Evolutionary conservation across 164 flowering plant species (phyloP), one percentile per base, ranked within the genome.

Genomic region (Echeveria elegans): DNA sequence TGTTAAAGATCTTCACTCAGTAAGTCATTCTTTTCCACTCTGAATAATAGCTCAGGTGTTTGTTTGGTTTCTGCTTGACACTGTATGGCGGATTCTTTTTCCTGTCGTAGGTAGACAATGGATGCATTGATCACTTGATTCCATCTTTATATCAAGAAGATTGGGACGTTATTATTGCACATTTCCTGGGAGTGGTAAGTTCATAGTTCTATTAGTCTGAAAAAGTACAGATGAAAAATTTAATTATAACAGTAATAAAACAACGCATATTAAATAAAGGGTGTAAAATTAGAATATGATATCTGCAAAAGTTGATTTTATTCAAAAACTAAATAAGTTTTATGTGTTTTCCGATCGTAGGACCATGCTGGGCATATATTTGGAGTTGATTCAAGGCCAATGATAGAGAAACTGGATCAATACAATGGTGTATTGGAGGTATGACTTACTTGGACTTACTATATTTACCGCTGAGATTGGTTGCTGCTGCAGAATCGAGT

Each of bases 121-220:
- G 97, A 66, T 89, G 96, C 80, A 83, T 84, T 47, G 82, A 83
- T 0, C 86, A 95, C 72, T 73, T 95, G 78, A n/a, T 92, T 72
- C 99, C 99, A 65, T 74, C 90, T 65, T 73, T 95, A 62, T 70
- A 87, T 63, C 67, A 77, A 78, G 88, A 82, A 47, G 89, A 92
- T 69, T 95, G 99, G 99, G 99, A 95, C 75, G 97, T 92, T 77
- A 96, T 95, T 63, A 89, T 95, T 70, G 97, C 99, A 53, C 99
- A 95, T 83, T 95, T 88, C 78, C 99, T 95, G 72, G 99, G 99
- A 21, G 97, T 95, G 92, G 99, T 94, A 85, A 56, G 88, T 68
- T 71, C 59, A 1, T 23, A n/a, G 64, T 63, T 30, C 47, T 3
- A n/a, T n/a, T n/a, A n/a, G n/a, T n/a, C n/a, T n/a, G n/a, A n/a